Conservation (phyloP, 768 basidiomycete genomes). For the Boletus reticuloceps region DNA sequence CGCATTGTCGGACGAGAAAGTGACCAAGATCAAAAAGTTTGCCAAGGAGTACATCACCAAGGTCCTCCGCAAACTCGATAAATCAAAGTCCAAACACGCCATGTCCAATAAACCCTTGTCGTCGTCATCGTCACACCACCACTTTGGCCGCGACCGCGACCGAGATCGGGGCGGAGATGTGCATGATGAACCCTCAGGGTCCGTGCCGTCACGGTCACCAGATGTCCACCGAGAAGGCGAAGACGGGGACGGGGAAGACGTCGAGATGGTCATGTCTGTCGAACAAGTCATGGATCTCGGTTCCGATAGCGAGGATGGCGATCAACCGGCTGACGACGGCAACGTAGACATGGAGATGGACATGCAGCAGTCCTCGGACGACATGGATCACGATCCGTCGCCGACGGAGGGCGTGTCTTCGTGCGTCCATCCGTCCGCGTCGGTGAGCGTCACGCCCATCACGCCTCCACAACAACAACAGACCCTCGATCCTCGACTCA, state of each 20-base stretch:
- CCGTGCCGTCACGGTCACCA: slow-evolving; percentile 3
- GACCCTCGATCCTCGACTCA: slow-evolving; percentile 29
- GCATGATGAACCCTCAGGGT: slow-evolving; percentile 9
- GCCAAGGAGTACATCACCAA: slow-evolving; percentile 89
- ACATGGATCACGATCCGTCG: slow-evolving; percentile 28
- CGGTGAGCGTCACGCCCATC: slow-evolving; percentile 31
- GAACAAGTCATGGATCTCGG: slow-evolving; percentile 47
- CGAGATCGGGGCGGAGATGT: background rate
- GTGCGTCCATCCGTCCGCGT: slow-evolving; percentile 21
- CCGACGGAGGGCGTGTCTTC: slow-evolving; percentile 34
- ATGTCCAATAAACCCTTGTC: slow-evolving; percentile 18
- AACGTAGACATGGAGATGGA: slow-evolving; percentile 20
- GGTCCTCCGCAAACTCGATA: slow-evolving; percentile 66
- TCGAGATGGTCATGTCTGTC: slow-evolving; percentile 37
- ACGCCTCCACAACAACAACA: slow-evolving; percentile 26
- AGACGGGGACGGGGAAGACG: slow-evolving; percentile 23
- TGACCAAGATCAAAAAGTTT: slow-evolving; percentile 87
- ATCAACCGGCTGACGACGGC: slow-evolving; percentile 1
- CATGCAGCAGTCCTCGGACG: slow-evolving; percentile 28
- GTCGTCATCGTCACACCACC: slow-evolving; percentile 21
- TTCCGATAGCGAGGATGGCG: slow-evolving; percentile 33
- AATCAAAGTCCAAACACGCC: slow-evolving; percentile 23
- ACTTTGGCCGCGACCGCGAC: background rate
- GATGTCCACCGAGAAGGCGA: slow-evolving; percentile 11
- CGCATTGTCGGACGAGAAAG: slow-evolving; percentile 80